Evolutionary conservation across 1,284 basidiomycete species (phyloP), one percentile per base, ranked within the genome.

Genomic region (Apiotrichum gracile): DNA sequence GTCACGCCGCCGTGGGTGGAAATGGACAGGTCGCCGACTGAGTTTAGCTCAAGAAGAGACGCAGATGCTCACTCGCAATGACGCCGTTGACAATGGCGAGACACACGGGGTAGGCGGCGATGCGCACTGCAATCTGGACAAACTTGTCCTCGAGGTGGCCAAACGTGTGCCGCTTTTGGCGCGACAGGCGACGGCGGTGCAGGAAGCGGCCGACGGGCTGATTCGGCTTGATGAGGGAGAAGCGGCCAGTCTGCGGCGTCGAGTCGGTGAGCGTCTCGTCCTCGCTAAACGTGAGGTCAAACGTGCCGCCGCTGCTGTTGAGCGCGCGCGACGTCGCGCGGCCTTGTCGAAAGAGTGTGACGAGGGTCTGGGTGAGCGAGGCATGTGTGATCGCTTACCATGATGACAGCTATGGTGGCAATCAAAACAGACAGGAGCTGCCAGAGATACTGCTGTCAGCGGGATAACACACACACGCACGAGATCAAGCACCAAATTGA

Each of bases 391-490:
- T 7, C 8, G n/a, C 44, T 16, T 26, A 46, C 45, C 34, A 49
- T 41, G 14, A 56, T 48, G 13, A 68, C 64, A 1, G 61, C 44
- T 2, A 58, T 42, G 10, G 57, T 57, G 2, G 68, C 65, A 12
- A 70, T 56, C 25, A 58, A n/a, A 27, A 61, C 61, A 5, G 68
- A 62, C 19, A 67, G 47, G 4, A 63, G 54, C 45, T 70, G 66
- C 66, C 66, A 68, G 6, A 70, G 58, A 40, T 68, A 70, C 61
- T n/a, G 63, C 49, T 34, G 61, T 64, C 61, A 40, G 39, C 24
- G 5, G 9, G 16, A 25, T 4, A 25, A 10, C 8, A 3, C 14
- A 12, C 2, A 8, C 6, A 41, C 39, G 10, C 24, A 41, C 39
- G 24, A 64, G 48, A 35, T 64, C 63, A 5, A 62, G 49, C 10